Evolutionary conservation across 164 flowering plant species (phyloP), one percentile per base, ranked within the genome.

Genomic region (Sedum album): DNA sequence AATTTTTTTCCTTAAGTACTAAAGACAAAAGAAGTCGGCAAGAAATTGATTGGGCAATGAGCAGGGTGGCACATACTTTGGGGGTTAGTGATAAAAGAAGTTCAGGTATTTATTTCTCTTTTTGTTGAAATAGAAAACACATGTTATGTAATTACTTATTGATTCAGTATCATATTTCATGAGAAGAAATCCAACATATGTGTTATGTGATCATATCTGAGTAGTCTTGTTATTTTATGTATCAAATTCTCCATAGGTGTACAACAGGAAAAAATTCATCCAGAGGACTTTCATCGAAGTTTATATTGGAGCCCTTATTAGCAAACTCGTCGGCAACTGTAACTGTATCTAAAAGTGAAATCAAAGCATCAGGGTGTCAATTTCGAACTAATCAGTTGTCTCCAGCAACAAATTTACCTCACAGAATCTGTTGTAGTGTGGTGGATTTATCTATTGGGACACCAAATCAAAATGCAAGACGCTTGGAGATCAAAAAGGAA

Each of bases 401-500:
- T 71, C 68, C 74, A 20, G 61, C 73, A 57, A 70, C 76, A 18
- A 83, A 81, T 68, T 83, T 79, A 46, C 76, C 73, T 60, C 71
- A 68, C 73, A 67, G 75, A 2, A 55, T 23, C 60, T 15, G 25
- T 73, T 76, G 64, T 1, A 84, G 73, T 78, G 86, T 79, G 66
- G 69, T 68, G 68, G 88, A 83, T 49, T 69, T 83, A 60, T 79
- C 87, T 66, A 73, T 69, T 71, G 94, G 86, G 68, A 65, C 33
- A 2, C 20, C 35, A 28, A 28, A 82, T 60, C 87, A 85, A 30
- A 81, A 82, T 71, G 87, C 83, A 44, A 76, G 91, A 77, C 86
- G 26, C 91, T 86, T 71, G 85, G 78, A 53, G 87, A 85, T 74
- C 84, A 83, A 48, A 73, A 86, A 39, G 80, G 84, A 1, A 71